A percentile compares a stretch with the other conserved stretches of the same genome.
Evolutionary conservation across 306 rosid genomes (phyloP).

Genomic region (Pyrus communis): DNA sequence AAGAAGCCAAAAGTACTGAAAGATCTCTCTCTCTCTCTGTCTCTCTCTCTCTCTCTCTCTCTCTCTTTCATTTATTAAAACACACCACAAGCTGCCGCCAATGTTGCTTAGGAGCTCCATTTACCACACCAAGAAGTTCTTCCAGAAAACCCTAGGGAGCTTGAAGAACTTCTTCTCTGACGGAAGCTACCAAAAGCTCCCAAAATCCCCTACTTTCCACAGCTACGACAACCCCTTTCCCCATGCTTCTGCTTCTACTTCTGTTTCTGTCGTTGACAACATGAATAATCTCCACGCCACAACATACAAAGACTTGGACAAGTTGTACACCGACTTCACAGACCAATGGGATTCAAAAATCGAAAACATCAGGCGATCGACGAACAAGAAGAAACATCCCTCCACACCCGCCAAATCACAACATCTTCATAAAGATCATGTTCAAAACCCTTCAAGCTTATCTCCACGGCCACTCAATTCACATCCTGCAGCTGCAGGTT

Average conservation of each 20-base stretch:
- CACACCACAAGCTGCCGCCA: background rate
- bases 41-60: background rate
- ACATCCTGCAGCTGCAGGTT: background rate
- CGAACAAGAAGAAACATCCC: conserved; percentile 15
- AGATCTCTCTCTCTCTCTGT: background rate
- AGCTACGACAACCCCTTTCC: background rate
- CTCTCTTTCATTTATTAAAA: background rate
- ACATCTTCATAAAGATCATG: conserved; percentile 9
- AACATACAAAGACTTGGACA: conserved; percentile 34
- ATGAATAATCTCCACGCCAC: conserved; percentile 8
- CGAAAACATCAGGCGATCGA: conserved; percentile 12
- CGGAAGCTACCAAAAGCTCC: conserved; percentile 49
- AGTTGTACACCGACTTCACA: conserved; percentile 28
- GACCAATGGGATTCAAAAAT: conserved; percentile 36
- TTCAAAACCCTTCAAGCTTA: conserved; percentile 12
- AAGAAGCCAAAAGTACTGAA: conserved; percentile 10
- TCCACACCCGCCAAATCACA: conserved; percentile 19
- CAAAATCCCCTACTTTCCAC: conserved; percentile 38
- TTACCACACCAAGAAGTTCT: conserved; percentile 68
- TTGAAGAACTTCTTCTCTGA: conserved; percentile 63
- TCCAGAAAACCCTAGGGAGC: conserved; percentile 54
- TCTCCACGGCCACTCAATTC: background rate
- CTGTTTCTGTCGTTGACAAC: conserved; percentile 9
- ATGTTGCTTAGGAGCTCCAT: conserved; percentile 69
- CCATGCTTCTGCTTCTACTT: background rate